A percentile compares a stretch with the other conserved stretches of the same genome.
Evolutionary conservation across 2,329 filamentous ascomycete species (phyloP).

Genomic region (Claviceps purpurea): DNA sequence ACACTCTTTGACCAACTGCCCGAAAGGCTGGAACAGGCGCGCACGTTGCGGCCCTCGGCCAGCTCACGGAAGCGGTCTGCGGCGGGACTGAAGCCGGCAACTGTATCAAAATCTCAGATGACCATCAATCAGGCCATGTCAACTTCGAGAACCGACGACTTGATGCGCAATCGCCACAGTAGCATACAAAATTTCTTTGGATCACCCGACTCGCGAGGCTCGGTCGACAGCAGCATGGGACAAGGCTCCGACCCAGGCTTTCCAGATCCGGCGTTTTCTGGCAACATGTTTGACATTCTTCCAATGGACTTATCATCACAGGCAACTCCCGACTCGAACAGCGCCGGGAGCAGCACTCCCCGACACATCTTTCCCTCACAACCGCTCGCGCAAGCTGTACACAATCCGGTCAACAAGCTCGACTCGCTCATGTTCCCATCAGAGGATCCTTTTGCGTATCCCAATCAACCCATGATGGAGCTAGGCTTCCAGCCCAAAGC

Average conservation of each 20-base stretch:
- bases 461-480: constrained; percentile 59
- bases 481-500: constrained; percentile 28
- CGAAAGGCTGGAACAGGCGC: constrained; percentile 47
- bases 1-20: constrained; percentile 74
- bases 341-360: constrained; percentile 27
- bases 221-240: constrained; percentile 20
- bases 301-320: constrained; percentile 31
- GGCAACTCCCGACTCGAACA: constrained; percentile 29
- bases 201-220: constrained; percentile 15
- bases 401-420: constrained; percentile 50
- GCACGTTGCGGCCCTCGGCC: constrained; percentile 17
- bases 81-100: constrained; percentile 24
- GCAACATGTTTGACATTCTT: constrained; percentile 31
- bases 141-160: constrained; percentile 21
- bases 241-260: constrained; percentile 18
- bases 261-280: constrained; percentile 22
- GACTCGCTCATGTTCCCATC: constrained; percentile 72
- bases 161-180: constrained; percentile 17
- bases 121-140: constrained; percentile 19
- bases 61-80: constrained; percentile 45
- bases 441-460: constrained; percentile 66
- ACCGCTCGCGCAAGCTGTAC: constrained; percentile 16
- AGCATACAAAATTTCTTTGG: constrained; percentile 12
- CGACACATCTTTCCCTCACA: constrained; percentile 20
- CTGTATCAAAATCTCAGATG: constrained; percentile 17